phyloP scores from a whole-genome alignment of 768 basidiomycete species.

The Leccinum disarticulatum region DNA sequence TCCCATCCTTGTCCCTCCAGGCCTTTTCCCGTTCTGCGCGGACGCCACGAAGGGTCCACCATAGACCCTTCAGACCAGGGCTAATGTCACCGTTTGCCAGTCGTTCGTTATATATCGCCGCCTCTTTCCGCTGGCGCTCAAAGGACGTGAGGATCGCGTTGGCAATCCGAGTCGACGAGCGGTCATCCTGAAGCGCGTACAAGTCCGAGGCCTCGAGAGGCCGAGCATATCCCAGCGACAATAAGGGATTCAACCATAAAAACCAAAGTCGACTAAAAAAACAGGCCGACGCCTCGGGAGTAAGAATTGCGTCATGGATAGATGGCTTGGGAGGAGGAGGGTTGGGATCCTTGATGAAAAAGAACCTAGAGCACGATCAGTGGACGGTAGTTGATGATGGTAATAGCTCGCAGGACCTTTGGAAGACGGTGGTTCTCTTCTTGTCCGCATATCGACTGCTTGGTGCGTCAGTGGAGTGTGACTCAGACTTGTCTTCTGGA shows the following conservation, averaged over 20 bases:
- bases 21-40: constrained; percentile 54
- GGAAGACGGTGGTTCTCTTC: not conserved
- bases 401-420: constrained; percentile 1
- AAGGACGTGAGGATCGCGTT: constrained; percentile 64
- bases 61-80: constrained; percentile 51
- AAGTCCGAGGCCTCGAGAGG: constrained; percentile 80
- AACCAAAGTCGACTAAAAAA: constrained; percentile 65
- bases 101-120: constrained; percentile 68
- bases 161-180: constrained; percentile 60
- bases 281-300: constrained; percentile 67
- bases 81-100: constrained; percentile 64
- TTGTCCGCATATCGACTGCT: not conserved
- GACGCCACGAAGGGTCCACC: constrained; percentile 58
- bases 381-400: not conserved
- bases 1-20: constrained; percentile 67
- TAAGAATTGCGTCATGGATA: constrained; percentile 56
- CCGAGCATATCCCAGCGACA: constrained; percentile 73
- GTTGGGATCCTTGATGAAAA: constrained; percentile 16
- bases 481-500: constrained; percentile 2
- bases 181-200: constrained; percentile 70
- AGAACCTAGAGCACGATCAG: constrained; percentile 8
- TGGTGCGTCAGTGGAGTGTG: not conserved
- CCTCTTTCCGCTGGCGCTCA: constrained; percentile 51
- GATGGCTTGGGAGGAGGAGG: constrained; percentile 47
- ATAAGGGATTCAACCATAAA: constrained; percentile 70